Evolutionary conservation across 2,329 filamentous ascomycete genomes (phyloP).

Genomic region (Fusarium scirpi): DNA sequence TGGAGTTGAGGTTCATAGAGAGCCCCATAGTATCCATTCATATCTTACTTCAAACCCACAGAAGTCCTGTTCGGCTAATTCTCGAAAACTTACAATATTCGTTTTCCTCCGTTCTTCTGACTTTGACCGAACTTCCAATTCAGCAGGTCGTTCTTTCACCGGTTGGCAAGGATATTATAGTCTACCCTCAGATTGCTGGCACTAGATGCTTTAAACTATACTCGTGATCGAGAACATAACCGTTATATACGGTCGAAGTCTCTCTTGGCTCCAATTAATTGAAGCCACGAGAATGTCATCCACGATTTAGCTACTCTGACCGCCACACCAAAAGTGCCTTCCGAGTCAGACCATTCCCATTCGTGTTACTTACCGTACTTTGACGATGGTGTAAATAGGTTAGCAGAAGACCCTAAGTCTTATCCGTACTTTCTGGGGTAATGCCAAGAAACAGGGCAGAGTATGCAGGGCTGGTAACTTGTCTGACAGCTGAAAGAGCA

Average conservation of each 20-base stretch:
- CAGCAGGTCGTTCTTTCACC: background rate
- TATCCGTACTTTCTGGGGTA: background rate
- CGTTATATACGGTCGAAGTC: background rate
- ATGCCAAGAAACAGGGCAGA: background rate
- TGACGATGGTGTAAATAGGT: constrained; percentile 1
- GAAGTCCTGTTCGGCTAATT: background rate
- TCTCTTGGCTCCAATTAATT: background rate
- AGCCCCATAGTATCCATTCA: background rate
- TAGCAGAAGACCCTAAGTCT: background rate
- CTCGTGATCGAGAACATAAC: background rate
- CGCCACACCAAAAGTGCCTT: constrained; percentile 1
- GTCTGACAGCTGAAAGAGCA: constrained; percentile 20
- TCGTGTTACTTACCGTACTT: constrained; percentile 5
- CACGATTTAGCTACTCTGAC: background rate
- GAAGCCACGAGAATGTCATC: background rate
- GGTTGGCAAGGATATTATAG: background rate
- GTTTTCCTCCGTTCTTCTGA: background rate
- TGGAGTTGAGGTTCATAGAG: background rate
- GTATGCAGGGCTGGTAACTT: constrained; percentile 8
- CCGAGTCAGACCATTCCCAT: constrained; percentile 1
- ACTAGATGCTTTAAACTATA: background rate
- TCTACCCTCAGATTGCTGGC: background rate
- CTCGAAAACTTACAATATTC: background rate
- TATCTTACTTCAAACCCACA: background rate
- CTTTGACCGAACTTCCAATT: background rate